Base-by-base conservation (phyloP, 108 stramenopile genomes). In the Skeletonema grethae region DNA sequence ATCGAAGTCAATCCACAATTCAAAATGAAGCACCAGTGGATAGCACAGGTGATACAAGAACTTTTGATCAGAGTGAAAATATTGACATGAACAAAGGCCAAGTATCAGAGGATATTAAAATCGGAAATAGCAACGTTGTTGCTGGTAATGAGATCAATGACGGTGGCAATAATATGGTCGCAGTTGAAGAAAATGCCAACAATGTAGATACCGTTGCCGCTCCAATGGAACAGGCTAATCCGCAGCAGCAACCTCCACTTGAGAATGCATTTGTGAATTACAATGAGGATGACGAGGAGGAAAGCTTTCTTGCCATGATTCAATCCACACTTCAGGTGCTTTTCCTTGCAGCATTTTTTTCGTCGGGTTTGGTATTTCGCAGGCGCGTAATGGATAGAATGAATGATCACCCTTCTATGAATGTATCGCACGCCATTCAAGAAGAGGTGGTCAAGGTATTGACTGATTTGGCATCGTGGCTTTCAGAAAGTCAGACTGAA, bases 301-400 rank as follows among this genome's bases (percentile, higher is more conserved):
- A 64, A 11, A 50, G 62, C 7, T 63, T 73, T 32, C 73, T 80
- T 45, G 72, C 69, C 7, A 80, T 59, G 70, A 39, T 80, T 5
- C 60, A 69, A 34, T 80, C 65, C 3, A 73, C 71, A 22, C 63
- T 73, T 32, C 63, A 73, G 48, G 67, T 80, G 30, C n/a, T 73
- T 12, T 29, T 73, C 20, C 63, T 80, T 24, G 79, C 79, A 8
- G 72, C 57, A 4, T 29, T 67, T 57, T 62, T 80, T n/a, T 53
- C 79, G 24, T 64, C 41, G 1, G 18, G 72, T 2, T 65, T 80
- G 66, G 41, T 80, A 15, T 61, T 72, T 41, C 72, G 79, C 5
- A 67, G 67, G 32, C 79, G 79, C 31, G 72, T 80, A 20, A 9
- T 63, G 56, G 65, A 64, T 36, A 71, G 79, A n/a, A 30, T 67